Conservation (phyloP, 129 eudicot species). For the Flaveria sonorensis region DNA sequence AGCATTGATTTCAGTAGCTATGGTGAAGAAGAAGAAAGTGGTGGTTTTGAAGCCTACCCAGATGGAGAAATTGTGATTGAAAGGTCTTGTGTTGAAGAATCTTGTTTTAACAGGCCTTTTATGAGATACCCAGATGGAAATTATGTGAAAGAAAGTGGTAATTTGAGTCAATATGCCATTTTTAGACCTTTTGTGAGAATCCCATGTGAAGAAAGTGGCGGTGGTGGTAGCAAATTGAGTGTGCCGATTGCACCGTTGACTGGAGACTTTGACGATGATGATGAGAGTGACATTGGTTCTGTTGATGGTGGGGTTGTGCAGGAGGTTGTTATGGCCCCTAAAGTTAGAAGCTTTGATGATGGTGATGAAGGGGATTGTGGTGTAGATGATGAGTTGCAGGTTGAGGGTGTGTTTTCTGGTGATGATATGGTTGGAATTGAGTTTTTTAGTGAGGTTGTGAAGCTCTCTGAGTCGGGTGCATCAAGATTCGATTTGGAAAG, state of each 20-base stretch:
- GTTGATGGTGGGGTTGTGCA: conserved; percentile 36
- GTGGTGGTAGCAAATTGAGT: conserved; percentile 18
- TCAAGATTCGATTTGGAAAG: conserved; percentile 17
- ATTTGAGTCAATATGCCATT: background rate
- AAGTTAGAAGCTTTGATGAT: conserved; percentile 37
- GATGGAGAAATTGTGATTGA: conserved; percentile 30
- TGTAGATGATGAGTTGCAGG: conserved; percentile 24
- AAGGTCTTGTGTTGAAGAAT: conserved; percentile 28
- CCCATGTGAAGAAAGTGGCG: conserved; percentile 36
- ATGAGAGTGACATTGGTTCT: conserved; percentile 34
- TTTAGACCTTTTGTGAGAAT: conserved; percentile 34
- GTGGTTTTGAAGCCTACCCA: conserved; percentile 30
- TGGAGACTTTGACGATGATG: conserved; percentile 46
- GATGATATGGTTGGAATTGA: conserved; percentile 10
- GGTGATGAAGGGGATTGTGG: conserved; percentile 34
- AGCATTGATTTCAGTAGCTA: conserved; percentile 37
- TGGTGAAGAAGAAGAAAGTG: conserved; percentile 39
- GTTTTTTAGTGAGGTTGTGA: background rate
- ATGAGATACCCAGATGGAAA: conserved; percentile 34
- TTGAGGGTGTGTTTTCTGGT: conserved; percentile 21
- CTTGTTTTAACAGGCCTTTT: conserved; percentile 34
- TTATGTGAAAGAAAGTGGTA: background rate
- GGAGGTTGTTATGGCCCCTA: conserved; percentile 38
- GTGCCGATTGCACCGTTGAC: conserved; percentile 61
- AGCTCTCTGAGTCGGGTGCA: background rate